Conservation (phyloP, 306 rosid species). For the Lagenaria siceraria region DNA sequence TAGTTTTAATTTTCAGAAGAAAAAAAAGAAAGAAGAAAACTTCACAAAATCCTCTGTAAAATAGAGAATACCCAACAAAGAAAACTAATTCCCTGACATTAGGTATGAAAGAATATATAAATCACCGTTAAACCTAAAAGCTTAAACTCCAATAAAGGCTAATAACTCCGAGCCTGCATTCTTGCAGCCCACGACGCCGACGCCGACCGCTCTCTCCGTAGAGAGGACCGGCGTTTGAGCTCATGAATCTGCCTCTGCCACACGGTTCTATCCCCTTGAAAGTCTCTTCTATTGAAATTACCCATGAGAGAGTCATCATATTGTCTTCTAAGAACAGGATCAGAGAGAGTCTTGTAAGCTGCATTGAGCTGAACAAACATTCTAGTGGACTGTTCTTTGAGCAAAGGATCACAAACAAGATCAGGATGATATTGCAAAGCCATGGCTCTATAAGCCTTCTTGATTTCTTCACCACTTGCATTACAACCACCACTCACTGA, state of each 20-base stretch:
- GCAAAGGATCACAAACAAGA: conserved; percentile 21
- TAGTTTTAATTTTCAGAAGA: no score
- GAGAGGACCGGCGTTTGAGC: not conserved
- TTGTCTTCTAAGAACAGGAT: conserved; percentile 34
- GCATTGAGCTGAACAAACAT: conserved; percentile 40
- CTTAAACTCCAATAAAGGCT: not conserved
- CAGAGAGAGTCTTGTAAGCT: conserved; percentile 40
- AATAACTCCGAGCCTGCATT: not conserved
- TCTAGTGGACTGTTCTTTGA: conserved; percentile 35
- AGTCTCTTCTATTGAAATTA: not conserved
- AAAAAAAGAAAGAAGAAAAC: no score
- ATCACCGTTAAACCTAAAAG: not conserved
- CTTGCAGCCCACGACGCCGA: not conserved
- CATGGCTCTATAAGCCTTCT: conserved; percentile 45
- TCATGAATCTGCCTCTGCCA: not conserved
- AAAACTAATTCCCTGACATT: no score
- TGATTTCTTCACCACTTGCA: conserved; percentile 40
- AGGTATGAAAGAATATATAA: no score
- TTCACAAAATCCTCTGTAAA: no score
- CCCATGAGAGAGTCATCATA: conserved; percentile 31
- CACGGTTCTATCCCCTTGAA: not conserved
- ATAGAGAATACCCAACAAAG: no score
- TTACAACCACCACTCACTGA: conserved; percentile 18
- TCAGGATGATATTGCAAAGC: conserved; percentile 57
- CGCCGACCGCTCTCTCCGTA: not conserved